Evolutionary conservation across 495 filamentous ascomycete species (phyloP), one percentile per base, ranked within the genome.

Genomic region (Aspergillus wentii): DNA sequence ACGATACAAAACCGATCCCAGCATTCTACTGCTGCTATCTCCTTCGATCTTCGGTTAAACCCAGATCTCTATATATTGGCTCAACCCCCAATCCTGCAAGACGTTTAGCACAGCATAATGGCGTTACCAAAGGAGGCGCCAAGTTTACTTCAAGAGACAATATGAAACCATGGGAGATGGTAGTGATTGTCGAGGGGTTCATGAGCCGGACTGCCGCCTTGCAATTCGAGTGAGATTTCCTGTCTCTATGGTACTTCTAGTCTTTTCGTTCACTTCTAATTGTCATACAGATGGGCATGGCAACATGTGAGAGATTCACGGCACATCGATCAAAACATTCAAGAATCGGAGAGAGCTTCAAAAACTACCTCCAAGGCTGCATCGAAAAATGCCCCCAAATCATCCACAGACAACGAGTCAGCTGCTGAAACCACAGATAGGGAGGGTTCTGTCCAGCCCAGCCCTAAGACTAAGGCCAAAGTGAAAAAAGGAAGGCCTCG

Each of bases 91-190:
- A 95, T 54, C 94, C 92, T 11, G 61, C 66, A 5, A 71, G 92
- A 28, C 84, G 92, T 1, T 72, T 96, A 7, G 72, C 74, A 17
- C 92, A 98, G 56, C 92, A 98, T 59, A 98, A 98, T 62, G 92
- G 92, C 17, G 49, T 72, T 11, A 61, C 68, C 8, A 82, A 76
- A 48, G 92, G 92, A 29, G 92, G 92, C 18, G 92, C 92, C 20
- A 72, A 68, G 20, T 71, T 78, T 17, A 98, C 92, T 4, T 73
- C 76, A n/a, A 68, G 72, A 13, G 56, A 51, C 9, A 73, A 54
- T n/a, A 58, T 85, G 30, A 72, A 85, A 35, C 92, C 94, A 0
- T 97, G 94, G 92, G 86, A 97, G 54, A 95, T 98, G 88, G 71
- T 81, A 1, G 79, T 79, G 20, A 72, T 96, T 5, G 87, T 97